Evolutionary conservation across 805 yeast genomes (phyloP), one percentile per base, ranked within the genome.

Genomic region (Yamadazyma nakazawae): DNA sequence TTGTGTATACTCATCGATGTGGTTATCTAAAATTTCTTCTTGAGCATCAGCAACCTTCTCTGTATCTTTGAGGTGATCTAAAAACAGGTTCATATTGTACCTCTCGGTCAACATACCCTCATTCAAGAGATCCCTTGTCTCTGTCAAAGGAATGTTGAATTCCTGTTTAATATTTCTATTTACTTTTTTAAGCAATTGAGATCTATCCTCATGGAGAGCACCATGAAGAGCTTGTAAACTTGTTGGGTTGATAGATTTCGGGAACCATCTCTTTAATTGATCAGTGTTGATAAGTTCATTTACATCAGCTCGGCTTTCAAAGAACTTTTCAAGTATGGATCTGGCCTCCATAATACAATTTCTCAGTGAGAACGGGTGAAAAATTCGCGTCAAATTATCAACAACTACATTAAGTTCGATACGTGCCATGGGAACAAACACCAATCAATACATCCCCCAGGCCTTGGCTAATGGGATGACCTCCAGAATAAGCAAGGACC

Each of bases 401-500:
- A 43, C 41, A 36, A 30, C 37, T 42, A 24, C 12, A 8, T 14
- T 7, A 25, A 42, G 13, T 9, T 16, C 5, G 26, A 18, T 14
- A 32, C 9, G 36, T 21, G 19, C 17, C 25, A 24, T 37, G 32
- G 38, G 34, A 5, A 55, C 53, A 54, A 34, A 46, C 34, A 39
- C 44, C 30, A 39, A 46, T 12, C 46, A 62, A 8, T 66, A 57
- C 46, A 63, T 72, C 16, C 92, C 96, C 1, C 97, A 90, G 70
- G 96, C 92, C 0, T 72, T 86, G 47, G 74, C 88, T 17, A 84
- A 96, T 0, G 85, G 91, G 26, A 79, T 88, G 54, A 75, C 81
- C 34, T 79, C 86, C 44, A 72, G 97, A 52, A 74, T 89, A 35
- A 51, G 60, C 3, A 79, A 87, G 51, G 82, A 84, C 51, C 85